phyloP scores from a whole-genome alignment of 1,284 basidiomycete species.

The Ustilago shanxiensis region DNA sequence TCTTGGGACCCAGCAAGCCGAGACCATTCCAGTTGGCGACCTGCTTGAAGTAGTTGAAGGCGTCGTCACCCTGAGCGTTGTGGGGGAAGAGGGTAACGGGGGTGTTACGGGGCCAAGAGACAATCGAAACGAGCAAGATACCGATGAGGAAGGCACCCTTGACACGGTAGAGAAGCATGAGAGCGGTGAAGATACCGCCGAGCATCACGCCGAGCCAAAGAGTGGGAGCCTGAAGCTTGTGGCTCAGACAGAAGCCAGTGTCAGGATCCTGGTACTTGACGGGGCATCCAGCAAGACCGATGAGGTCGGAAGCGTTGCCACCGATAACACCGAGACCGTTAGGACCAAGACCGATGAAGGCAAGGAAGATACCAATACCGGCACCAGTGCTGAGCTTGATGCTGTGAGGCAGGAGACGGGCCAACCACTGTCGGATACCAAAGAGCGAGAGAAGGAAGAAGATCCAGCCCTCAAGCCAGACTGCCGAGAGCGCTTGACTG shows the following conservation, averaged over 20 bases:
- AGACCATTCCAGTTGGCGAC: conserved; percentile 78
- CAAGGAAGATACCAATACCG: conserved; percentile 83
- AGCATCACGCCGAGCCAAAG: conserved; percentile 91
- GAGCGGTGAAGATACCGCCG: conserved; percentile 77
- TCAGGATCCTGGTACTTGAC: conserved; percentile 60
- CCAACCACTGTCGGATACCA: conserved; percentile 90
- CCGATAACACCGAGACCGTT: conserved; percentile 83
- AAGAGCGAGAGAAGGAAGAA: conserved; percentile 85
- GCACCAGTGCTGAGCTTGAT: conserved; percentile 85
- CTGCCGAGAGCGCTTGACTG: conserved; percentile 84
- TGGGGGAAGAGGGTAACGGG: conserved; percentile 86
- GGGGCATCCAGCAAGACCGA: conserved; percentile 83
- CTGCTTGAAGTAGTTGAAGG: conserved; percentile 88
- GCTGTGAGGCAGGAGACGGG: conserved; percentile 87
- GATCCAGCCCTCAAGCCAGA: conserved; percentile 80
- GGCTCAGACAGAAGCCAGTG: conserved; percentile 77
- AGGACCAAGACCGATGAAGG: conserved; percentile 74
- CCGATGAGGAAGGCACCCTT: conserved; percentile 83
- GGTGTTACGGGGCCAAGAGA: conserved; percentile 87
- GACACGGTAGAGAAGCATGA: conserved; percentile 85
- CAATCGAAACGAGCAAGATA: conserved; percentile 86
- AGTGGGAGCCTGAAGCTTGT: conserved; percentile 80
- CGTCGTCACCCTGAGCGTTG: conserved; percentile 77
- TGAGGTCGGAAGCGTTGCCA: conserved; percentile 79
- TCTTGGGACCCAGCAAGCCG: conserved; percentile 73